phyloP scores from a whole-genome alignment of 2,329 filamentous ascomycete genomes.

The Colletotrichum aenigma region DNA sequence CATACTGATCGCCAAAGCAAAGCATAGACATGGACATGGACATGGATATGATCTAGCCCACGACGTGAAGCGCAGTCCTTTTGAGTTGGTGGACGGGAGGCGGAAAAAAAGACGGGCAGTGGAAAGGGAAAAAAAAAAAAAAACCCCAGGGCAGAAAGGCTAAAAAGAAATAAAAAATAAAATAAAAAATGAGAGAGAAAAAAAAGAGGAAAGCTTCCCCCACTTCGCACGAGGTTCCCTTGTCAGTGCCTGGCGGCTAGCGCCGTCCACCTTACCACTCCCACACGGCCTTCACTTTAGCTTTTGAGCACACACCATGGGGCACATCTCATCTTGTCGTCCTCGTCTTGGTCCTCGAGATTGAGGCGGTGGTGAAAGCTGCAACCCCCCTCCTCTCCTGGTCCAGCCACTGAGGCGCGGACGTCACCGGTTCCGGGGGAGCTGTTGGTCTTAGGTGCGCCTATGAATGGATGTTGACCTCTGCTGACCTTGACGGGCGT shows the following conservation, averaged over 20 bases:
- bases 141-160: neutral
- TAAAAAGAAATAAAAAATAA: neutral
- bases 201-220: neutral
- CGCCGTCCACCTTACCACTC: neutral
- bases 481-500: neutral
- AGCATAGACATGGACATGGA: neutral
- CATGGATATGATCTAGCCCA: neutral
- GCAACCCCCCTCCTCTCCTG: neutral
- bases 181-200: neutral
- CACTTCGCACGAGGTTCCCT: constrained; percentile 19
- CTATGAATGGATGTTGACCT: neutral
- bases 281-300: neutral
- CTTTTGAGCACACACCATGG: neutral
- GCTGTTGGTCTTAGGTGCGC: neutral
- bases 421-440: neutral
- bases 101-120: neutral
- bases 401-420: constrained; percentile 9
- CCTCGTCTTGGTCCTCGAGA: neutral
- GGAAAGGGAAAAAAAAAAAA: neutral
- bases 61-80: neutral
- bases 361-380: neutral
- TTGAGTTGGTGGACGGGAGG: neutral
- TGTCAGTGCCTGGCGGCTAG: constrained; percentile 2
- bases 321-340: neutral
- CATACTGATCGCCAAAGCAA: neutral